Evolutionary conservation across 805 yeast species (phyloP).

Genomic region (Suhomyces pyralidae): DNA sequence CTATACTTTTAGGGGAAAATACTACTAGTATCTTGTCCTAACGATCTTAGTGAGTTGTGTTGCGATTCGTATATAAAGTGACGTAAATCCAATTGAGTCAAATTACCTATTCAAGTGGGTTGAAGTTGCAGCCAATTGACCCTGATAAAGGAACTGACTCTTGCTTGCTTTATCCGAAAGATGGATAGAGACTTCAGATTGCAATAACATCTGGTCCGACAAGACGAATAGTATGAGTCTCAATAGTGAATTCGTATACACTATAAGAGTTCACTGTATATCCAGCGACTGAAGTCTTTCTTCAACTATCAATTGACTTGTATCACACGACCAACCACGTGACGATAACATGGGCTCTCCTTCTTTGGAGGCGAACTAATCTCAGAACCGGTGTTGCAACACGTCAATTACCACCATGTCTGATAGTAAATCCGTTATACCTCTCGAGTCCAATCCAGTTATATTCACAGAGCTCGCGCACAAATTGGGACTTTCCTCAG

Average conservation of each 20-base stretch:
- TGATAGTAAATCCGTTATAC: conserved; percentile 53
- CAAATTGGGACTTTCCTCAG: conserved; percentile 61
- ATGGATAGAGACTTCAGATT: not conserved
- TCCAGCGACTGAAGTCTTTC: not conserved
- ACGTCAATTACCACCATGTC: conserved; percentile 1
- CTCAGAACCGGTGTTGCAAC: not conserved
- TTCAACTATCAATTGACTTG: not conserved
- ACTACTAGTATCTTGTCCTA: not conserved
- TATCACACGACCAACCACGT: not conserved
- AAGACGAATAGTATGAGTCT: not conserved
- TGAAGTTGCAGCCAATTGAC: not conserved
- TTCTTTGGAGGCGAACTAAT: not conserved
- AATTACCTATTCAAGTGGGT: not conserved
- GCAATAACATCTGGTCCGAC: not conserved
- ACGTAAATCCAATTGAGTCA: not conserved
- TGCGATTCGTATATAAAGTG: not conserved
- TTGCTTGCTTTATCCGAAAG: not conserved
- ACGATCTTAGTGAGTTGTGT: not conserved
- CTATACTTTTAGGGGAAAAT: not conserved
- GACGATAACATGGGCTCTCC: not conserved
- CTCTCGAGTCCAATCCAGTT: conserved; percentile 87
- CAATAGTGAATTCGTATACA: not conserved
- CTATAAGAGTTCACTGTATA: not conserved
- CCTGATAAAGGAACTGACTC: not conserved
- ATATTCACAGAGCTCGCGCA: conserved; percentile 70